Percentiles rank a stretch among this genome's conserved stretches.
These are phyloP conservation scores for Tolypocladium ophioglossoides DNA, from an alignment of 2,329 filamentous ascomycete genomes.

Conservation along the genomic window DNA sequence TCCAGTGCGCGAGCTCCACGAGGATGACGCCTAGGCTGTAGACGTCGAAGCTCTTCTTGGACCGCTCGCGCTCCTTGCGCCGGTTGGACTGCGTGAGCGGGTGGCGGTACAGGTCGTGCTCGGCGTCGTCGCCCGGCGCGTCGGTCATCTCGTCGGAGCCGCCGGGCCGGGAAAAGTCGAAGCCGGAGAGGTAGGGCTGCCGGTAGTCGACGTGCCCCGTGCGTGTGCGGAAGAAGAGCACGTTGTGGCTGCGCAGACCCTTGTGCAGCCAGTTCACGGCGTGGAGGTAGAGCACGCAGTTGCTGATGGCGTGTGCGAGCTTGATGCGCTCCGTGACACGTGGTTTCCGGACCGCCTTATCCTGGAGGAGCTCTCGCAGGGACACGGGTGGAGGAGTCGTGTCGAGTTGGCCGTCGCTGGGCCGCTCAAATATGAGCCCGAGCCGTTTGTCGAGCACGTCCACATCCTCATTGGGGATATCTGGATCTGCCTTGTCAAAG, in stretches of 20 bases:
- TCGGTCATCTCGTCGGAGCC: constrained; percentile 39
- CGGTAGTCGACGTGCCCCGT: constrained; percentile 23
- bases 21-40: constrained; percentile 42
- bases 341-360: constrained; percentile 26
- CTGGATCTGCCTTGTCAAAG: constrained; percentile 32
- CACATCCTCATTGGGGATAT: constrained; percentile 24
- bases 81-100: constrained; percentile 28
- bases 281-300: constrained; percentile 43
- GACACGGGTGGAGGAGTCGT: constrained; percentile 30
- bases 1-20: constrained; percentile 44
- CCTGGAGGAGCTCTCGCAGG: constrained; percentile 33
- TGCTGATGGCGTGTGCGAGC: constrained; percentile 39
- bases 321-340: constrained; percentile 39
- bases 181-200: constrained; percentile 37
- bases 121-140: constrained; percentile 30
- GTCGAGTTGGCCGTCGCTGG: constrained; percentile 23
- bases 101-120: constrained; percentile 40
- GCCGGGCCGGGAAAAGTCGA: constrained; percentile 43
- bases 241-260: constrained; percentile 41
- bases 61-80: constrained; percentile 20
- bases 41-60: constrained; percentile 39
- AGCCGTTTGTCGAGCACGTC: constrained; percentile 32
- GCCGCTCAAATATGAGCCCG: constrained; percentile 43
- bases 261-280: constrained; percentile 49
- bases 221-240: constrained; percentile 35